These are phyloP conservation scores for Pinus tabuliformis DNA, from an alignment of 75 land plant species.

Conservation along the genomic window DNA sequence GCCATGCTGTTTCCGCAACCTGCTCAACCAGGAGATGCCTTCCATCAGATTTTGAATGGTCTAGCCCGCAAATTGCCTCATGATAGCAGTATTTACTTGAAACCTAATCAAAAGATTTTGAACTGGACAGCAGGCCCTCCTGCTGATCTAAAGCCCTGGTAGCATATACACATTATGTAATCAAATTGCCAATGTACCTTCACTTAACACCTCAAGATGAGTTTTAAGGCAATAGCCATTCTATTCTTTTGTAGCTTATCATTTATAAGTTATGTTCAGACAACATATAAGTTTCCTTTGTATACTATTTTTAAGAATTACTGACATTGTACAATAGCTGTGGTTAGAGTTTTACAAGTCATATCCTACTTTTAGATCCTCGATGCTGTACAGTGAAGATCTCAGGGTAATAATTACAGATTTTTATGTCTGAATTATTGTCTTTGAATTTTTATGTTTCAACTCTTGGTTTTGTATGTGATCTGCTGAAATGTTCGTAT, in stretches of 20 bases:
- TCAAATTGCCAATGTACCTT: background rate
- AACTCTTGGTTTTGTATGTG: background rate
- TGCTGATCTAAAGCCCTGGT: slow-evolving; percentile 83
- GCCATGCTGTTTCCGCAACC: slow-evolving; percentile 92
- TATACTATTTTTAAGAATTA: slow-evolving; percentile 8
- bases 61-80: slow-evolving; percentile 87
- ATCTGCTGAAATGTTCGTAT: background rate
- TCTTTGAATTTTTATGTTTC: background rate
- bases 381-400: slow-evolving; percentile 1
- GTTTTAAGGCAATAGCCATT: background rate
- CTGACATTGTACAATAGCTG: slow-evolving; percentile 7
- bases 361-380: background rate
- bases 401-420: background rate
- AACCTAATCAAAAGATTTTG: slow-evolving; percentile 49
- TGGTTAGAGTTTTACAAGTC: background rate
- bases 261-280: background rate
- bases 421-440: background rate
- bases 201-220: background rate
- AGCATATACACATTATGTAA: background rate
- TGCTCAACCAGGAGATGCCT: slow-evolving; percentile 85
- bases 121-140: slow-evolving; percentile 84
- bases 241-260: background rate
- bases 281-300: background rate
- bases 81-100: slow-evolving; percentile 43
- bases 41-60: slow-evolving; percentile 87